A percentile compares a stretch with the other conserved stretches of the same genome.
phyloP scores from a whole-genome alignment of 202 grass and related monocot species.

The Panicum virgatum region DNA sequence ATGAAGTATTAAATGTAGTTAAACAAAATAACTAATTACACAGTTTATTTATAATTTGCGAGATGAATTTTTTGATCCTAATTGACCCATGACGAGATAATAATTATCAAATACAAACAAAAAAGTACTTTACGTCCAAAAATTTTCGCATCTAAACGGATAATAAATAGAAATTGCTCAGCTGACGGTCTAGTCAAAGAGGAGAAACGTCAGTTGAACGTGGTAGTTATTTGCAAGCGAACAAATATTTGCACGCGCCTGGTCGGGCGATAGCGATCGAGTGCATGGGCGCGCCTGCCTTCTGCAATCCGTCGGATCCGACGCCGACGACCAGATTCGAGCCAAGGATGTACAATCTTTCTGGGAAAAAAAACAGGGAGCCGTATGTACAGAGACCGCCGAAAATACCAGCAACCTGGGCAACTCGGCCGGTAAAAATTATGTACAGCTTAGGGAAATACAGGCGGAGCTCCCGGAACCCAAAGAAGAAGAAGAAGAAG shows the following conservation, averaged over 20 bases:
- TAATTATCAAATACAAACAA: too few species aligned
- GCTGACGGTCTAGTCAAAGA: not conserved
- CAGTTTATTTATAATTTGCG: too few species aligned
- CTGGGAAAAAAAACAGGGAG: not conserved
- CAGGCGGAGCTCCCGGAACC: constrained; percentile 1
- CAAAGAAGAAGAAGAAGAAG: not conserved
- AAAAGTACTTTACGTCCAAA: too few species aligned
- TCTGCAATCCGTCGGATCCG: not conserved
- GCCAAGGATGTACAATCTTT: constrained; percentile 2
- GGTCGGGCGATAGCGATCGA: not conserved
- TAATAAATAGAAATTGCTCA: not conserved
- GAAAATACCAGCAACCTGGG: not conserved
- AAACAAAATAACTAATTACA: too few species aligned
- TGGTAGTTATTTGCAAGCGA: not conserved
- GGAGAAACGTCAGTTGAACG: not conserved
- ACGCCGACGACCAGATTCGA: not conserved
- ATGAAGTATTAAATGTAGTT: too few species aligned
- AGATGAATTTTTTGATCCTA: too few species aligned
- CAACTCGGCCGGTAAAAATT: constrained; percentile 37
- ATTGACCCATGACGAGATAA: too few species aligned
- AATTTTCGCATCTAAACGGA: too few species aligned
- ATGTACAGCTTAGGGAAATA: constrained; percentile 37
- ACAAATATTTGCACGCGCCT: not conserved
- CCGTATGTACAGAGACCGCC: constrained; percentile 11
- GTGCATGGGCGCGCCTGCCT: not conserved